phyloP scores from a whole-genome alignment of 768 basidiomycete species.

The Botryobasidium botryosum region DNA sequence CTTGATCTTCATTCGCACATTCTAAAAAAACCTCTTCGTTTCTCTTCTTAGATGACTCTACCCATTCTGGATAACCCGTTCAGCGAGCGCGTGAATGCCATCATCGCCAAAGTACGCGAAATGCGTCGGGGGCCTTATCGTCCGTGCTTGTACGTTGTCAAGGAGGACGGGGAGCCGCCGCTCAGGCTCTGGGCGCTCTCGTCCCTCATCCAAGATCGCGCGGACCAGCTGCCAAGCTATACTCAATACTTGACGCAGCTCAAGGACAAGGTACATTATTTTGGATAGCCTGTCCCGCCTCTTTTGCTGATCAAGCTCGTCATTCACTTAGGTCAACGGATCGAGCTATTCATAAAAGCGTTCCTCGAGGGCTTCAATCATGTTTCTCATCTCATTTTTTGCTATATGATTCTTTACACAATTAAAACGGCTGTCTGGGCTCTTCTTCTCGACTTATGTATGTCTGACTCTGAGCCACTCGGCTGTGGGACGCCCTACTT shows the following conservation, averaged over 20 bases:
- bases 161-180: slow-evolving; percentile 94
- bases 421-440: too few species aligned
- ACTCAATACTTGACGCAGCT: slow-evolving; percentile 82
- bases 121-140: slow-evolving; percentile 84
- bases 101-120: slow-evolving; percentile 89
- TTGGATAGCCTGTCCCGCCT: too few species aligned
- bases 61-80: slow-evolving; percentile 83
- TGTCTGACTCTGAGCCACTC: too few species aligned
- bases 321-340: too few species aligned
- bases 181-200: slow-evolving; percentile 91
- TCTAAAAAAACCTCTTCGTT: slow-evolving; percentile 2
- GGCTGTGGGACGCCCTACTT: too few species aligned
- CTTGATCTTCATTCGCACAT: neutral
- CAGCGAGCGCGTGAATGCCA: slow-evolving; percentile 87
- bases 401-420: too few species aligned
- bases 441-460: too few species aligned
- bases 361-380: too few species aligned
- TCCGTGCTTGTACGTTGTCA: slow-evolving; percentile 89
- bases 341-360: too few species aligned
- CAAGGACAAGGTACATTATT: slow-evolving; percentile 68
- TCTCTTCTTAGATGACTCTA: slow-evolving; percentile 50
- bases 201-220: slow-evolving; percentile 85
- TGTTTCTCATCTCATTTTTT: too few species aligned
- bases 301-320: too few species aligned
- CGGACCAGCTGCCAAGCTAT: slow-evolving; percentile 89